Evolutionary conservation across 2,329 filamentous ascomycete genomes (phyloP).

Genomic region (Calycina herbarum): DNA sequence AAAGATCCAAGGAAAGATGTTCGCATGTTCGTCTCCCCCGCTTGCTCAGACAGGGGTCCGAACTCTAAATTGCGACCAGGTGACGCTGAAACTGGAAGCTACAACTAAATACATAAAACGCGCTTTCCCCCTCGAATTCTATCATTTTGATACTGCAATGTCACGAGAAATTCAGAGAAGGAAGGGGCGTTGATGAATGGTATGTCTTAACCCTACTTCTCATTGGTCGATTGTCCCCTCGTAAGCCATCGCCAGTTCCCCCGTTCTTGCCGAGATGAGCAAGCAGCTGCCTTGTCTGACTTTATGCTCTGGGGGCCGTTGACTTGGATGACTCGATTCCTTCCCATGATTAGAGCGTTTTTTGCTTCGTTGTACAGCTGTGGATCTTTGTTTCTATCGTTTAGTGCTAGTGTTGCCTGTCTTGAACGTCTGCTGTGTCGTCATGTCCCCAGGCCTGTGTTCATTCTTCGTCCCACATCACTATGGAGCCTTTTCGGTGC

Average conservation of each 20-base stretch:
- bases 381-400: not conserved
- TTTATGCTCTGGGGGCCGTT: not conserved
- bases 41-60: not conserved
- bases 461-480: not conserved
- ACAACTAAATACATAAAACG: not conserved
- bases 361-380: constrained; percentile 1
- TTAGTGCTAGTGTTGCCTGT: no score
- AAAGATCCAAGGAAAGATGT: no score
- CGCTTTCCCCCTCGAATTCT: no score
- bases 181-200: not conserved
- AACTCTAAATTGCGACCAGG: not conserved
- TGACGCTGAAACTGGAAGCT: not conserved
- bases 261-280: not conserved
- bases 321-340: not conserved
- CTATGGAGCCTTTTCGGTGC: not conserved
- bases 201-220: not conserved
- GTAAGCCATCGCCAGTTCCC: not conserved
- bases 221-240: not conserved
- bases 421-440: not conserved
- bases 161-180: not conserved
- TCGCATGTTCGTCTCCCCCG: not conserved
- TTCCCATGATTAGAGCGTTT: not conserved
- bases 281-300: constrained; percentile 1
- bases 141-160: not conserved
- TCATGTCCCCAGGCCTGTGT: not conserved